These are phyloP conservation scores for Beauveria brongniartii DNA, from an alignment of 2,329 filamentous ascomycete genomes.

Conservation along the genomic window DNA sequence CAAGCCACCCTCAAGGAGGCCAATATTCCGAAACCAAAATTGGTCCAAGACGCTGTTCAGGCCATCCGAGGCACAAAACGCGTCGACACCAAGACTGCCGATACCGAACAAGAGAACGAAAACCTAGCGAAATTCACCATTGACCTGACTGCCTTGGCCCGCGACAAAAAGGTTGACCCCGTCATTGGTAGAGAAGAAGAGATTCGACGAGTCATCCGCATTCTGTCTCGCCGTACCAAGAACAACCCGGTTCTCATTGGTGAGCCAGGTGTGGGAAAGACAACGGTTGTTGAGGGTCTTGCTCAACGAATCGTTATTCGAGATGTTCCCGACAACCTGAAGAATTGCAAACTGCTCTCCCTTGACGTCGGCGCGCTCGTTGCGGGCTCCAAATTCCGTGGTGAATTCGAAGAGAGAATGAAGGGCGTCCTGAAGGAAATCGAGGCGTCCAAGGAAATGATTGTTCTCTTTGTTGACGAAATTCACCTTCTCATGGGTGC, in stretches of 20 bases:
- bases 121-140: slow-evolving; percentile 98
- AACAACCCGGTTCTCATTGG: slow-evolving; percentile 98
- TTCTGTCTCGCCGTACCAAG: slow-evolving; percentile 88
- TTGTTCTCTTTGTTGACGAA: slow-evolving; percentile 96
- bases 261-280: slow-evolving; percentile 97
- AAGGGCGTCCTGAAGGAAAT: slow-evolving; percentile 98
- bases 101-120: slow-evolving; percentile 86
- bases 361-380: slow-evolving; percentile 93
- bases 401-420: slow-evolving; percentile 98
- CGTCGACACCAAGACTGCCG: slow-evolving; percentile 93
- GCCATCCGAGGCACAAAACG: slow-evolving; percentile 87
- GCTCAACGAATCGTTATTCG: slow-evolving; percentile 93
- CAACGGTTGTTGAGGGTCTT: slow-evolving; percentile 91
- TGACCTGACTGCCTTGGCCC: slow-evolving; percentile 93
- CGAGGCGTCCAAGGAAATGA: slow-evolving; percentile 87
- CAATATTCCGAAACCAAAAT: slow-evolving; percentile 84
- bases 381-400: slow-evolving; percentile 95
- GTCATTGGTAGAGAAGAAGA: slow-evolving; percentile 97
- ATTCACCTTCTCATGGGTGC: slow-evolving; percentile 98
- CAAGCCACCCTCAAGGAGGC: slow-evolving; percentile 70
- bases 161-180: slow-evolving; percentile 95
- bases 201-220: slow-evolving; percentile 84
- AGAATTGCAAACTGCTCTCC: slow-evolving; percentile 86
- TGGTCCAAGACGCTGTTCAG: slow-evolving; percentile 83
- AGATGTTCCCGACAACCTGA: slow-evolving; percentile 91